Conservation (phyloP, 768 basidiomycete species). For the Lactarius akahatsu region DNA sequence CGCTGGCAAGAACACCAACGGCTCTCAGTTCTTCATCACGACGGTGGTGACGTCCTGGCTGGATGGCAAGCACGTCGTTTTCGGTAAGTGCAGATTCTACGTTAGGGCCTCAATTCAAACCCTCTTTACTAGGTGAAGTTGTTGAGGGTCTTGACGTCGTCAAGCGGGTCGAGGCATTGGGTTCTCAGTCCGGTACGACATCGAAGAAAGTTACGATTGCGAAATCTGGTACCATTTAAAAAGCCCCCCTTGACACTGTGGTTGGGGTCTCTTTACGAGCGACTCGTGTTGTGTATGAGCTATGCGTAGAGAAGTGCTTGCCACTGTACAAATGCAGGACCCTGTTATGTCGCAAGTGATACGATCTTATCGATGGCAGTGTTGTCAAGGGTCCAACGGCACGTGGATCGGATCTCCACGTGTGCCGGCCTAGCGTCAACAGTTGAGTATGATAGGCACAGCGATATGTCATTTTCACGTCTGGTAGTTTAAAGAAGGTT, state of each 20-base stretch:
- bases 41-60: constrained; percentile 77
- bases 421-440: no score
- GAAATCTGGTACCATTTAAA: constrained; percentile 50
- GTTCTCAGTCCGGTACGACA: constrained; percentile 43
- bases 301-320: constrained; percentile 9
- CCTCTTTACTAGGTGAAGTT: constrained; percentile 51
- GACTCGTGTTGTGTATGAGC: constrained; percentile 20
- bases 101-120: background rate
- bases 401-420: background rate
- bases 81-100: constrained; percentile 50
- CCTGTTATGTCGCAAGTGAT: background rate
- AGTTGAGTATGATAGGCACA: no score
- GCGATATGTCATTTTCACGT: no score
- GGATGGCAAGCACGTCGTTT: constrained; percentile 83
- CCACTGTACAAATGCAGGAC: constrained; percentile 19
- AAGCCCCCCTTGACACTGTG: background rate
- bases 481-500: background rate
- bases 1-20: constrained; percentile 79
- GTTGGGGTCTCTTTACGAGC: background rate
- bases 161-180: constrained; percentile 43
- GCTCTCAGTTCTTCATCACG: constrained; percentile 88
- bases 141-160: constrained; percentile 61
- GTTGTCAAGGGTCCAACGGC: constrained; percentile 18
- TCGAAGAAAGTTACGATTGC: constrained; percentile 51
- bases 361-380: constrained; percentile 24